Conservation (phyloP, 768 basidiomycete species). For the Suillus subaureus region DNA sequence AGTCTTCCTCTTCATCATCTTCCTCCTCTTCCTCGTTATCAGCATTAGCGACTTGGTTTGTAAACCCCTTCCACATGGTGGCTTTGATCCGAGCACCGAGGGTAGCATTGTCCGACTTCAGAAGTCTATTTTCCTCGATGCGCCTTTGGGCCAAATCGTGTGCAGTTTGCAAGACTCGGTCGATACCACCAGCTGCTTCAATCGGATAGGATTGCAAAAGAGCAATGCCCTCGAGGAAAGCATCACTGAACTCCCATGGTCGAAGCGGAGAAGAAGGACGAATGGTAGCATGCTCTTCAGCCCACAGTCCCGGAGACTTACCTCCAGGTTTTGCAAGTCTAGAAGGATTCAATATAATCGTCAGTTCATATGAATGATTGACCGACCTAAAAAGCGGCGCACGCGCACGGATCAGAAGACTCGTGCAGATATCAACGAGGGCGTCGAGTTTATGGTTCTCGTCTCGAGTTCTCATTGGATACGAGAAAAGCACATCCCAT, state of each 20-base stretch:
- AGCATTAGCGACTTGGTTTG: conserved; percentile 48
- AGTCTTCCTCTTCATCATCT: conserved; percentile 29
- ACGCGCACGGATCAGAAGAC: conserved; percentile 65
- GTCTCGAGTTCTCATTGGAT: conserved; percentile 53
- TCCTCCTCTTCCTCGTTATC: conserved; percentile 36
- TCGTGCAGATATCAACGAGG: conserved; percentile 69
- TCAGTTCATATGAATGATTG: conserved; percentile 8
- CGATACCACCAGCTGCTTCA: conserved; percentile 67
- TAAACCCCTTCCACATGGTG: conserved; percentile 70
- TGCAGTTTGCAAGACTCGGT: conserved; percentile 68
- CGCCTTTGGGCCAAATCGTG: conserved; percentile 59
- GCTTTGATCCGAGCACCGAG: conserved; percentile 59
- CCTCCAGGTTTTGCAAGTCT: conserved; percentile 56
- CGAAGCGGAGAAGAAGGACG: conserved; percentile 46
- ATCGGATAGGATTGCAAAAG: conserved; percentile 70
- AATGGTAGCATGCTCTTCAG: conserved; percentile 40
- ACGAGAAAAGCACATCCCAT: conserved; percentile 76
- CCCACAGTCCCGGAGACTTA: conserved; percentile 55
- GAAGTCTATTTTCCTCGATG: conserved; percentile 37
- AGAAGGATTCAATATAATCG: conserved; percentile 8
- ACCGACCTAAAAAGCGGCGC: conserved; percentile 56
- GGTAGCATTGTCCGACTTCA: conserved; percentile 38
- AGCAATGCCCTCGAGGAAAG: conserved; percentile 65
- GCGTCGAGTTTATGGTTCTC: conserved; percentile 63
- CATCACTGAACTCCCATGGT: conserved; percentile 58